Evolutionary conservation across 208 protist genomes (phyloP), one percentile per base, ranked within the genome.

Genomic region (Angomonas deanei): DNA sequence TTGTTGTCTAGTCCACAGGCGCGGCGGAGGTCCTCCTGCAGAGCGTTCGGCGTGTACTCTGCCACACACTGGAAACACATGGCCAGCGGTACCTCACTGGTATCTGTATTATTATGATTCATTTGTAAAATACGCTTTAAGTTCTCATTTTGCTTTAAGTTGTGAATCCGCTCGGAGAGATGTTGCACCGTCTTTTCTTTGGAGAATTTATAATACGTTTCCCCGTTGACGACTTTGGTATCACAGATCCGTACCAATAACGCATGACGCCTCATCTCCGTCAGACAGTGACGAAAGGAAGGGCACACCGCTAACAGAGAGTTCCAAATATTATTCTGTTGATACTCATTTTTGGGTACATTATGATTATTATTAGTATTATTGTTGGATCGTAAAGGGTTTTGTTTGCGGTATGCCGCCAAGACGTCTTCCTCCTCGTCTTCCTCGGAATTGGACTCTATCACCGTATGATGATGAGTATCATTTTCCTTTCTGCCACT

Each of bases 241-340:
- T 92, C 86, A 39, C 82, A 92, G 27, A 88, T 49, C 4, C 66
- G 64, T 10, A 50, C 59, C 21, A 91, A 76, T n/a, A 82, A 70
- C 4, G 15, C 32, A 42, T 42, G 36, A n/a, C 11, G 15, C 11
- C 36, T 8, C 36, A 42, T 42, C 11, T 42, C 11, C 36, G 36
- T 42, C 8, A n/a, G 11, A 42, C 36, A 42, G 8, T 42, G 8
- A 42, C n/a, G 15, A 42, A 42, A 42, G 36, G 36, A 15, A 42
- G 36, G 36, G 15, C 8, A 42, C 15, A n/a, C 11, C 15, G 36
- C 15, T 15, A 53, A 6, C 5, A 53, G 47, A 26, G 47, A 11
- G n/a, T 27, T 24, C 11, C 21, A 27, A 15, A 27, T 53, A 26
- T 53, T 53, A 53, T 53, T 15, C 8, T 53, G 5, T 11, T 15